A percentile compares a stretch with the other conserved stretches of the same genome.
These are phyloP conservation scores for Exophiala spinifera DNA, from an alignment of 2,329 filamentous ascomycete species.

Conservation along the genomic window DNA sequence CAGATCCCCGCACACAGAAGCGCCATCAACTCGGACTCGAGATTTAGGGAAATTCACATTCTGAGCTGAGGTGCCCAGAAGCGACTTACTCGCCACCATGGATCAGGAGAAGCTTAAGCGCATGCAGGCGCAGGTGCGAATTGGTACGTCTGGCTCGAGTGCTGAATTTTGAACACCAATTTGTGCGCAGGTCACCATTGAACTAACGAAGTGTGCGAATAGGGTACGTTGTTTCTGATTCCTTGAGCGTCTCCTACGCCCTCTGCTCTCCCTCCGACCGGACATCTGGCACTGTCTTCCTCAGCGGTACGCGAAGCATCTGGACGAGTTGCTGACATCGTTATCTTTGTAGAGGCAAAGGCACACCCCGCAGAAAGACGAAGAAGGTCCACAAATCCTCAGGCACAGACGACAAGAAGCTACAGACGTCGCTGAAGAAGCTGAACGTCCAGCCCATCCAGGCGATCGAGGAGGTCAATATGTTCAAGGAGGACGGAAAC, in stretches of 20 bases:
- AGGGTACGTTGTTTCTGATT: background rate
- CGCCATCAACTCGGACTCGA: background rate
- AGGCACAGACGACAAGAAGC: conserved; percentile 98
- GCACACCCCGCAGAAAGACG: conserved; percentile 93
- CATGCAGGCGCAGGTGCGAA: conserved; percentile 65
- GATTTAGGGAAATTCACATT: conserved; percentile 2
- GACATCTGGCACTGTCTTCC: background rate
- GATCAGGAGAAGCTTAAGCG: conserved; percentile 65
- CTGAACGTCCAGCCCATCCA: conserved; percentile 99
- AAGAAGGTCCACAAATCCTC: conserved; percentile 95
- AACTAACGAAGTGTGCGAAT: conserved; percentile 5
- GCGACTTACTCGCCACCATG: conserved; percentile 47
- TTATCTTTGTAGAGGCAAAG: conserved; percentile 71
- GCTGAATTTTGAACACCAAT: background rate
- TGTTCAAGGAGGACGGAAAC: conserved; percentile 99
- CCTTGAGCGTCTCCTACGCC: too few species aligned
- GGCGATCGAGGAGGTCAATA: conserved; percentile 99
- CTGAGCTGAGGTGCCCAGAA: conserved; percentile 1
- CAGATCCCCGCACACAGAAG: background rate
- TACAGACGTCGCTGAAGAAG: conserved; percentile 96
- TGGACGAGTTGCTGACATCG: background rate
- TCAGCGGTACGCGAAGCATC: background rate
- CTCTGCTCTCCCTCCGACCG: conserved; percentile 30
- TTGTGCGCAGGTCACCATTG: background rate
- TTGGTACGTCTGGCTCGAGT: conserved; percentile 55